Evolutionary conservation across 306 rosid species (phyloP).

Genomic region (Quercus berberidifolia): DNA sequence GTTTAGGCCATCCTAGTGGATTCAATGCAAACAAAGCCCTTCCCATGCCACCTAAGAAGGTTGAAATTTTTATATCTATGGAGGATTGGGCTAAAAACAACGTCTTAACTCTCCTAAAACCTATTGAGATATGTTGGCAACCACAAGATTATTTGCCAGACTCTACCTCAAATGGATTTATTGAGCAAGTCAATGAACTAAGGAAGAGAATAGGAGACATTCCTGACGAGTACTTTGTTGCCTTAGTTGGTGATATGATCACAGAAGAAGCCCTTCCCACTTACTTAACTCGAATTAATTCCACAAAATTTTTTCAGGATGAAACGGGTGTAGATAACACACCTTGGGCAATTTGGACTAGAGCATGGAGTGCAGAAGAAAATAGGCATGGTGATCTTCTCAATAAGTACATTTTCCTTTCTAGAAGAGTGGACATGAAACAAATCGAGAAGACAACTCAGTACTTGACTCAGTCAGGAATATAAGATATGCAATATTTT

Average conservation of each 20-base stretch:
- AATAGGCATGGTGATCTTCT: constrained; percentile 89
- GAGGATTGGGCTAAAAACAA: constrained; percentile 77
- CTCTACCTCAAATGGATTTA: constrained; percentile 59
- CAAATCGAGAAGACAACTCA: constrained; percentile 86
- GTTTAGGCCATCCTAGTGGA: constrained; percentile 63
- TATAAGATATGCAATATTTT: constrained; percentile 32
- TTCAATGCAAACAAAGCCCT: constrained; percentile 71
- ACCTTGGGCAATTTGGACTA: constrained; percentile 84
- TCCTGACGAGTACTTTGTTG: constrained; percentile 83
- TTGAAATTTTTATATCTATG: constrained; percentile 69
- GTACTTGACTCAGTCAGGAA: constrained; percentile 74
- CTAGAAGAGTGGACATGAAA: constrained; percentile 77
- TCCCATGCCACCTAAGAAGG: constrained; percentile 77
- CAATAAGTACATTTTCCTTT: constrained; percentile 77
- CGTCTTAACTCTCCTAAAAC: constrained; percentile 62
- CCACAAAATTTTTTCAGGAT: constrained; percentile 68
- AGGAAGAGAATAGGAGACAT: constrained; percentile 69
- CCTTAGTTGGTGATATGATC: constrained; percentile 84
- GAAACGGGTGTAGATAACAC: constrained; percentile 81
- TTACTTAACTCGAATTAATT: constrained; percentile 69
- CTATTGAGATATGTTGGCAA: constrained; percentile 83
- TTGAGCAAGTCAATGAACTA: constrained; percentile 74
- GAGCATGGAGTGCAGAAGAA: constrained; percentile 94
- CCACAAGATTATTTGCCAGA: constrained; percentile 78
- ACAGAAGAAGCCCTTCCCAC: constrained; percentile 87